These are phyloP conservation scores for Pelargonium nanum DNA, from an alignment of 345 rosid genomes.

Conservation along the genomic window DNA sequence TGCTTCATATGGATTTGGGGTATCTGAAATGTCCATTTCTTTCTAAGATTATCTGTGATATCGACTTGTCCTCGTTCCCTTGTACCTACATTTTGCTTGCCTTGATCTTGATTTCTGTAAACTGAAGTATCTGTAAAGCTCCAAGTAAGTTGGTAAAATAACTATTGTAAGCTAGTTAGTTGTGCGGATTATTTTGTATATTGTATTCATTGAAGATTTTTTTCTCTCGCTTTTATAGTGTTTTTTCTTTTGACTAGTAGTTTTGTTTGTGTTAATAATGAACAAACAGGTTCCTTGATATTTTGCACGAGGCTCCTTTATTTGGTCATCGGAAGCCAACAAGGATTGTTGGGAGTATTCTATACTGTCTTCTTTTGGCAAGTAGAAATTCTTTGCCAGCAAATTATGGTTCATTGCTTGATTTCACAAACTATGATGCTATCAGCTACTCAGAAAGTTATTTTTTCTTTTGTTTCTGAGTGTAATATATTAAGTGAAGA, in stretches of 20 bases:
- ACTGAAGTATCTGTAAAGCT: too few relatives aligned
- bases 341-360: slow-evolving; percentile 59
- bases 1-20: not conserved
- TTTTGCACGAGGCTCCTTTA: slow-evolving; percentile 85
- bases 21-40: not conserved
- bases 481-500: not conserved
- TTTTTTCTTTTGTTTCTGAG: not conserved
- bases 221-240: not conserved
- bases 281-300: slow-evolving; percentile 61
- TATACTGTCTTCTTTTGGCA: slow-evolving; percentile 61
- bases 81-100: too few relatives aligned
- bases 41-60: too few relatives aligned
- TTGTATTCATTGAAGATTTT: too few relatives aligned
- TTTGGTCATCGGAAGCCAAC: slow-evolving; percentile 86
- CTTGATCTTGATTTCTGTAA: too few relatives aligned
- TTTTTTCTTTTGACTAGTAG: not conserved
- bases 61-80: not conserved
- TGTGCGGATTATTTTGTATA: too few relatives aligned
- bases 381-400: slow-evolving; percentile 20
- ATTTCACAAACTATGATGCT: slow-evolving; percentile 4
- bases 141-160: too few relatives aligned
- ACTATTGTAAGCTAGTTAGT: too few relatives aligned
- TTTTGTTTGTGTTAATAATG: not conserved
- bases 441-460: not conserved
- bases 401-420: not conserved